These are phyloP conservation scores for Glycine soja DNA, from an alignment of 306 rosid genomes.

Conservation along the genomic window DNA sequence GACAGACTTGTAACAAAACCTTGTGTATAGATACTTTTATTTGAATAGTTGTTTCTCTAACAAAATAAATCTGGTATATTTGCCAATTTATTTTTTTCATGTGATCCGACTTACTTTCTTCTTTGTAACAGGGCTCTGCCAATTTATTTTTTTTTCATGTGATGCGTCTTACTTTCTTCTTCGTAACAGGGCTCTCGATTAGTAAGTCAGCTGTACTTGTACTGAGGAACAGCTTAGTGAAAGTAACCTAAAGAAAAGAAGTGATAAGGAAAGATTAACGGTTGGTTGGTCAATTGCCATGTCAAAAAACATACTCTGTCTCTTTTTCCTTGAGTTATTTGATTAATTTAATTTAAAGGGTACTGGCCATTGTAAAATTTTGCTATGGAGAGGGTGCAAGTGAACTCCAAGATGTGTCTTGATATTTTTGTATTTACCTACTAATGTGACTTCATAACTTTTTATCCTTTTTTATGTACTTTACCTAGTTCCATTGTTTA, in stretches of 20 bases:
- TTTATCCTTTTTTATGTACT: background rate
- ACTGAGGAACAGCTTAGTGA: background rate
- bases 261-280: background rate
- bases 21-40: background rate
- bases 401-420: background rate
- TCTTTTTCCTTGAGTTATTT: background rate
- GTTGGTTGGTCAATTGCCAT: background rate
- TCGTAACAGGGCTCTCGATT: background rate
- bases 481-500: background rate
- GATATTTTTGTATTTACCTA: background rate
- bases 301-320: constrained; percentile 17
- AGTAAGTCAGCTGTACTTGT: background rate
- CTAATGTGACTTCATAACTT: background rate
- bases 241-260: background rate
- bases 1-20: constrained; percentile 6
- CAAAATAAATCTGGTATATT: constrained; percentile 57
- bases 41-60: constrained; percentile 47
- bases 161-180: constrained; percentile 20
- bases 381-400: constrained; percentile 13
- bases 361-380: background rate
- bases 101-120: constrained; percentile 25
- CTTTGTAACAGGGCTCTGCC: constrained; percentile 44
- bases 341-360: background rate
- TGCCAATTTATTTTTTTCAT: too few relatives aligned
- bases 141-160: constrained; percentile 50